Evolutionary conservation across 768 basidiomycete genomes (phyloP).

Genomic region (Leccinum boreale): DNA sequence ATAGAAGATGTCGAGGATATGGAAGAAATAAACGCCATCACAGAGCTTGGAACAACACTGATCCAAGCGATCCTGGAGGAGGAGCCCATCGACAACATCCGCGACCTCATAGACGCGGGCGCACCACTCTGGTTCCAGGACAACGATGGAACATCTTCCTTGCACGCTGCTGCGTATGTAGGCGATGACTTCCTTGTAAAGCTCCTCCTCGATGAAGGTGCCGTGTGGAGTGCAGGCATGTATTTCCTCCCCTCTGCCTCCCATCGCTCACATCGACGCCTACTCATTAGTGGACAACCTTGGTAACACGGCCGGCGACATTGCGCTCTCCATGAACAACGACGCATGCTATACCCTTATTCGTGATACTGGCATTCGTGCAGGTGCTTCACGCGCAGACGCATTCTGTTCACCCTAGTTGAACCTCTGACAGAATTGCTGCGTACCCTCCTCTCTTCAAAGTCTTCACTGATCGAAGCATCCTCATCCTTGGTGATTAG

Average conservation of each 20-base stretch:
- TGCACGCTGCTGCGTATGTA: constrained; percentile 84
- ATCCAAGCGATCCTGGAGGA: constrained; percentile 55
- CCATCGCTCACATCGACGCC: background rate
- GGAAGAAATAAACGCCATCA: constrained; percentile 43
- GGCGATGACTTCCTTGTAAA: constrained; percentile 64
- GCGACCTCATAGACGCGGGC: constrained; percentile 53
- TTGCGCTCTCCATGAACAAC: constrained; percentile 85
- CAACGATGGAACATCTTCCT: constrained; percentile 72
- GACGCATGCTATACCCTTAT: constrained; percentile 69
- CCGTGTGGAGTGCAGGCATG: constrained; percentile 86
- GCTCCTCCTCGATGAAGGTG: constrained; percentile 73
- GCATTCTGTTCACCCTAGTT: constrained; percentile 4
- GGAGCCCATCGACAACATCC: constrained; percentile 43
- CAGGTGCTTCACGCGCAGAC: constrained; percentile 51
- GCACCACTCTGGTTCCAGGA: constrained; percentile 92
- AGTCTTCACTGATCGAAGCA: constrained; percentile 25
- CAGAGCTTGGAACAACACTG: constrained; percentile 54
- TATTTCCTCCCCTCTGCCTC: constrained; percentile 1
- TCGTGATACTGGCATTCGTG: constrained; percentile 88
- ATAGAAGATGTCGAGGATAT: constrained; percentile 28
- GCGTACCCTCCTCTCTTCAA: constrained; percentile 57
- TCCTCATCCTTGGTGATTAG: constrained; percentile 41
- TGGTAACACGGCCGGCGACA: constrained; percentile 83
- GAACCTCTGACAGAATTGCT: constrained; percentile 56
- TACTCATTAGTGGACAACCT: constrained; percentile 61